These are phyloP conservation scores for Penicillium paradoxum DNA, from an alignment of 495 filamentous ascomycete species.

Conservation along the genomic window DNA sequence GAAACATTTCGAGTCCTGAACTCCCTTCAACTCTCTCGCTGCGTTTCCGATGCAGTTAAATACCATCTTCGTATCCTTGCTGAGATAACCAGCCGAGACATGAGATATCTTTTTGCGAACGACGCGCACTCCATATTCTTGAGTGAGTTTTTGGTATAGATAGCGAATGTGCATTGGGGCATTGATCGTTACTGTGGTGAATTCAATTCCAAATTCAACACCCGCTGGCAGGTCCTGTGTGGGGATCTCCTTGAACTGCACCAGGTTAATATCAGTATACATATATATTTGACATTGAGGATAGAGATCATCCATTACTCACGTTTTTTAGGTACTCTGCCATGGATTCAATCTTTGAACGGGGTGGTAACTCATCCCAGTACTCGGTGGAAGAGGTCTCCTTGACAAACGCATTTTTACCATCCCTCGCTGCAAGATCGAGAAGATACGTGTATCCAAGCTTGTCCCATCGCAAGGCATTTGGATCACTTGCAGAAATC, in stretches of 20 bases:
- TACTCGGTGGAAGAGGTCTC: conserved; percentile 22
- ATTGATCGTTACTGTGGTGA: conserved; percentile 29
- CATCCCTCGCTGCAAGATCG: conserved; percentile 18
- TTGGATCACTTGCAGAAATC: conserved; percentile 27
- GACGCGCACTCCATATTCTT: conserved; percentile 21
- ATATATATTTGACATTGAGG: background rate
- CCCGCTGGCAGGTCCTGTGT: conserved; percentile 18
- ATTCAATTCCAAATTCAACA: conserved; percentile 23
- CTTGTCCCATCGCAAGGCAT: conserved; percentile 29
- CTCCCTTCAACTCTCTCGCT: conserved; percentile 19
- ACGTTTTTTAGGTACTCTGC: conserved; percentile 29
- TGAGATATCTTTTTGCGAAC: conserved; percentile 15
- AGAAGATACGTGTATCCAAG: conserved; percentile 25
- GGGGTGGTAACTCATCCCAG: conserved; percentile 26
- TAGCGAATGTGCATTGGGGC: conserved; percentile 25
- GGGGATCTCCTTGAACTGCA: conserved; percentile 10
- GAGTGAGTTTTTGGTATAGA: conserved; percentile 2
- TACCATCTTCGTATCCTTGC: conserved; percentile 21
- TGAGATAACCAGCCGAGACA: conserved; percentile 21
- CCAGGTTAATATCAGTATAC: background rate
- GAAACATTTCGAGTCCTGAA: conserved; percentile 23
- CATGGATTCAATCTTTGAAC: conserved; percentile 26
- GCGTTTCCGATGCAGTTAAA: conserved; percentile 30
- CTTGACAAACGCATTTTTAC: conserved; percentile 20
- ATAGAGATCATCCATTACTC: background rate